Conservation (phyloP, 257 asterid species). For the Solanum habrochaites region DNA sequence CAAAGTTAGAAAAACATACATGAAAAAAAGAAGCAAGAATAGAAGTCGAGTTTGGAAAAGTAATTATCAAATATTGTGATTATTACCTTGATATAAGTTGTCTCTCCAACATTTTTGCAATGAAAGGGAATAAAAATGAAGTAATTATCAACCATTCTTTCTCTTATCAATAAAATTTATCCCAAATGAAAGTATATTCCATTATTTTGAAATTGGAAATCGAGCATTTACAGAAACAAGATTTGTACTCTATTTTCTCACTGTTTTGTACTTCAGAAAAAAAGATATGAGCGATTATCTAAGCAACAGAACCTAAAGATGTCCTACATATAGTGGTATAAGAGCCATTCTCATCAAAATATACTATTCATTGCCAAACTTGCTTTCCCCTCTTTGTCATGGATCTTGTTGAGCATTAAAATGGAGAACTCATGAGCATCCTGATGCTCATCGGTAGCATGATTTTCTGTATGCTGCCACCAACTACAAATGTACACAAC, state of each 20-base stretch:
- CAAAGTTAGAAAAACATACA: too few species aligned
- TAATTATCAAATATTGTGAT: too few species aligned
- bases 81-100: too few species aligned
- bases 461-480: slow-evolving; percentile 96
- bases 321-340: neutral
- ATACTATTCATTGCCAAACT: slow-evolving; percentile 44
- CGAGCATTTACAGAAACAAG: neutral
- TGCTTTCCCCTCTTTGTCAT: slow-evolving; percentile 64
- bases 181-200: neutral
- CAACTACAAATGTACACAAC: slow-evolving; percentile 36
- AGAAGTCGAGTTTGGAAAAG: too few species aligned
- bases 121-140: too few species aligned
- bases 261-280: neutral
- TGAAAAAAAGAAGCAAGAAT: too few species aligned
- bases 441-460: slow-evolving; percentile 90
- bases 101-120: too few species aligned
- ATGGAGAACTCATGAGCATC: slow-evolving; percentile 96
- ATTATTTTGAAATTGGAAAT: neutral
- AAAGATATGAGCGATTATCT: neutral
- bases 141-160: neutral
- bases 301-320: neutral
- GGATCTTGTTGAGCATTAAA: slow-evolving; percentile 77
- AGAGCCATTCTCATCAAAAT: neutral
- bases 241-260: neutral
- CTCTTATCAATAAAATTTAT: neutral